Percentiles rank a stretch among this genome's conserved stretches.
Conservation (phyloP, 2,329 filamentous ascomycete species). For the Colletotrichum gloeosporioides region DNA sequence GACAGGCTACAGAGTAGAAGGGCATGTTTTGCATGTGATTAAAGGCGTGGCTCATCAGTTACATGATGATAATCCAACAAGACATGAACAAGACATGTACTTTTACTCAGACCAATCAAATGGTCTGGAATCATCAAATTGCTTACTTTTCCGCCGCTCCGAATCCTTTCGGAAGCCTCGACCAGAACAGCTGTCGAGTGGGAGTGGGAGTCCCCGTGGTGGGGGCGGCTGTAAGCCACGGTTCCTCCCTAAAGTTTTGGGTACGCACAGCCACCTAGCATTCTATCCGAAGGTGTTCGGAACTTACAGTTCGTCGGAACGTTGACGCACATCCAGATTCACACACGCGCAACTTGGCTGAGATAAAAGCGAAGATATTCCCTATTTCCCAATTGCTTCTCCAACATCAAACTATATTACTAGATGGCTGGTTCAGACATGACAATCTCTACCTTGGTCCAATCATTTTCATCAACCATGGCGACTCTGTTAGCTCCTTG, state of each 20-base stretch:
- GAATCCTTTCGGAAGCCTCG: background rate
- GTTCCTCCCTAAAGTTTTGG: background rate
- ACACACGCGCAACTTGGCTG: background rate
- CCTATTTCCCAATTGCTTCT: background rate
- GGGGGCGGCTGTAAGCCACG: background rate
- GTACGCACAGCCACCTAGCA: background rate
- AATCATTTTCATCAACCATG: background rate
- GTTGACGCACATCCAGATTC: background rate
- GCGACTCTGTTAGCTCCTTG: constrained; percentile 32
- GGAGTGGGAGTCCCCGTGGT: background rate
- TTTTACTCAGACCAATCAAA: background rate
- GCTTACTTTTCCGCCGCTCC: background rate
- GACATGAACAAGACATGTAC: background rate
- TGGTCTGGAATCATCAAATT: background rate
- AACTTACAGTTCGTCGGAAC: background rate
- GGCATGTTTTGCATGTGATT: background rate
- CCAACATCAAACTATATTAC: background rate
- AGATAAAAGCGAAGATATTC: background rate
- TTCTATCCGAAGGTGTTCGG: background rate
- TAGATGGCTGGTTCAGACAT: background rate
- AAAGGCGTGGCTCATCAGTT: background rate
- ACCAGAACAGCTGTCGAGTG: background rate
- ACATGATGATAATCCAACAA: background rate
- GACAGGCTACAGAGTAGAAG: no score
- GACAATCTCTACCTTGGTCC: background rate